These are phyloP conservation scores for Colletotrichum trifolii DNA, from an alignment of 2,329 filamentous ascomycete species.

Conservation along the genomic window DNA sequence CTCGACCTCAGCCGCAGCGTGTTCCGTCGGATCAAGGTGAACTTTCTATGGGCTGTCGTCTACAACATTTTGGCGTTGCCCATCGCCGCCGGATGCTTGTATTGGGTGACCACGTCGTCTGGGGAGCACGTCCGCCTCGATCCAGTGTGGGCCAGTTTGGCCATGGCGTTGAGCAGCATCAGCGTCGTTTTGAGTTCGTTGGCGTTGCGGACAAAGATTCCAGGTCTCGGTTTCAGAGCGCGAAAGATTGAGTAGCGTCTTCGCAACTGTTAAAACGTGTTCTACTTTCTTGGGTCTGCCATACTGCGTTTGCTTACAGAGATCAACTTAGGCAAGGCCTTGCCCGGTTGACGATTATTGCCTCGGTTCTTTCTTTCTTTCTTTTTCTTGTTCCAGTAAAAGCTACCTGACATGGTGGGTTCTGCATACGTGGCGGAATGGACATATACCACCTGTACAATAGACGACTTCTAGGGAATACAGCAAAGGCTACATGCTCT, in stretches of 20 bases:
- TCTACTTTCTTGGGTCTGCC: too few species aligned
- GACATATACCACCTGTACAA: too few species aligned
- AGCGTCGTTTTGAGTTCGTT: conserved; percentile 89
- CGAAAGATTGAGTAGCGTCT: conserved; percentile 39
- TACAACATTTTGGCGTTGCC: conserved; percentile 85
- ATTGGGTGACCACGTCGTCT: conserved; percentile 59
- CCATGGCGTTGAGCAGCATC: conserved; percentile 93
- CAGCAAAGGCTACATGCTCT: too few species aligned
- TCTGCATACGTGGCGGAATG: too few species aligned
- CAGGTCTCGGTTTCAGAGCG: conserved; percentile 57
- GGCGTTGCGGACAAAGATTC: conserved; percentile 67
- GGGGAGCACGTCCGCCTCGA: conserved; percentile 72
- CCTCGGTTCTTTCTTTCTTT: too few species aligned
- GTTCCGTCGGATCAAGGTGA: conserved; percentile 82
- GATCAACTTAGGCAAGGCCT: too few species aligned
- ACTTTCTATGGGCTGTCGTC: conserved; percentile 86
- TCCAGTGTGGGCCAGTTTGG: conserved; percentile 87
- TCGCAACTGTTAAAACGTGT: too few species aligned
- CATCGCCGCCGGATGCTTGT: conserved; percentile 83
- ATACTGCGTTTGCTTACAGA: too few species aligned
- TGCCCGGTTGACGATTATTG: too few species aligned
- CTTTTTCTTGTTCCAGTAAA: too few species aligned
- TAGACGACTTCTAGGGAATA: too few species aligned
- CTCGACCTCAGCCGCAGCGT: conserved; percentile 77
- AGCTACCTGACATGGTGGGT: too few species aligned